Base-by-base conservation (phyloP, 495 filamentous ascomycete genomes). In the Xylaria acuta region DNA sequence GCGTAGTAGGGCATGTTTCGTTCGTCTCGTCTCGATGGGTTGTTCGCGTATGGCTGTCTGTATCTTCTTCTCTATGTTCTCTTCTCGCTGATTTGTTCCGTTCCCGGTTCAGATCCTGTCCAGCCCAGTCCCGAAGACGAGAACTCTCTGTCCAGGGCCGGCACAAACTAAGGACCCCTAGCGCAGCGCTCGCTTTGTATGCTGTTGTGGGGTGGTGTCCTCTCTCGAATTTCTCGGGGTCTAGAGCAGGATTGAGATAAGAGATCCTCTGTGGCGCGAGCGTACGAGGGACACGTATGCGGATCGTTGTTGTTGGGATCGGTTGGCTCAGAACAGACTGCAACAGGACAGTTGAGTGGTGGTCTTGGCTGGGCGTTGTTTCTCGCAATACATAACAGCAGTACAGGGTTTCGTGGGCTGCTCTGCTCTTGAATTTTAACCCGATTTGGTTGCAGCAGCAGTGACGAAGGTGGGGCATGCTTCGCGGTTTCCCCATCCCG, bases 1-100 rank as follows among this genome's bases (percentile, higher is more conserved):
- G 74, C 80, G 76, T 84, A 83, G 79, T 84, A 84, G n/a, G 86
- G 85, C 86, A 88, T 88, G 54, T 16, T 69, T 22, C n/a, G 32
- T 65, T 58, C n/a, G 18, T 68, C 27, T 54, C 41, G 36, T 27
- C 30, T 36, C 56, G 51, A 25, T 14, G 34, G 32, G 16, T 38
- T 36, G 16, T 38, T 60, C 51, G 64, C 12, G 20, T 34, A 18
- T n/a, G 27, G 5, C 12, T 49, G 32, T 47, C 34, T 22, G 5
- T 54, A 11, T 8, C n/a, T 5, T 38, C 27, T 25, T 38, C 30
- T 20, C 32, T 38, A 38, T 60, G 1, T 60, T 34, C 58, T 36
- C 18, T 38, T 34, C 58, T 60, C 20, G 58, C 27, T 27, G 14
- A 11, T 36, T 59, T 22, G 18, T 59, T n/a, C 20, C 8, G 11